phyloP scores from a whole-genome alignment of 2,329 filamentous ascomycete genomes.

The Coniochaeta ligniaria region DNA sequence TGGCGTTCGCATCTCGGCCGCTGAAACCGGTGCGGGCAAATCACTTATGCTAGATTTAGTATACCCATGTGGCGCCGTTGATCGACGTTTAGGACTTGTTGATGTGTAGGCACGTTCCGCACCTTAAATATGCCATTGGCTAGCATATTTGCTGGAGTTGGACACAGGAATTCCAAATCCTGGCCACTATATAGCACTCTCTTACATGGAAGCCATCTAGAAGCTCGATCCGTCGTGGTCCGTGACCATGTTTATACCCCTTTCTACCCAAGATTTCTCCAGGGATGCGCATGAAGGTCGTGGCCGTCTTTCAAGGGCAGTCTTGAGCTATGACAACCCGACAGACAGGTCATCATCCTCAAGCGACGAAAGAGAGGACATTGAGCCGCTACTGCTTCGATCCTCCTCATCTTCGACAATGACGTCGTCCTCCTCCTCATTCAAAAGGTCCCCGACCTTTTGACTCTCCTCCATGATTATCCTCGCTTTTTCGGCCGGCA shows the following conservation, averaged over 20 bases:
- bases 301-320: neutral
- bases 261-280: neutral
- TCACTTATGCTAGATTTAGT: neutral
- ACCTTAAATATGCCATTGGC: neutral
- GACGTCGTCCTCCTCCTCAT: constrained; percentile 56
- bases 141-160: neutral
- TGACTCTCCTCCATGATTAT: constrained; percentile 60
- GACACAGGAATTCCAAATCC: neutral
- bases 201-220: neutral
- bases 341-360: neutral
- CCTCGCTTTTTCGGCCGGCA: constrained; percentile 34
- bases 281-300: neutral
- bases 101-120: neutral
- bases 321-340: neutral
- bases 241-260: neutral
- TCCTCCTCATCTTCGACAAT: constrained; percentile 21
- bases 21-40: neutral
- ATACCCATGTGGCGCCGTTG: neutral
- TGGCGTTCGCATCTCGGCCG: neutral
- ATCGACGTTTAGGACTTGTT: neutral
- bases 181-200: neutral
- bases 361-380: constrained; percentile 14
- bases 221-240: neutral
- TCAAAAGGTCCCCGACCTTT: constrained; percentile 58
- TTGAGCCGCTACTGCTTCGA: neutral